Evolutionary conservation across 2,329 filamentous ascomycete species (phyloP), one percentile per base, ranked within the genome.

Genomic region (Coniochaeta sp.): DNA sequence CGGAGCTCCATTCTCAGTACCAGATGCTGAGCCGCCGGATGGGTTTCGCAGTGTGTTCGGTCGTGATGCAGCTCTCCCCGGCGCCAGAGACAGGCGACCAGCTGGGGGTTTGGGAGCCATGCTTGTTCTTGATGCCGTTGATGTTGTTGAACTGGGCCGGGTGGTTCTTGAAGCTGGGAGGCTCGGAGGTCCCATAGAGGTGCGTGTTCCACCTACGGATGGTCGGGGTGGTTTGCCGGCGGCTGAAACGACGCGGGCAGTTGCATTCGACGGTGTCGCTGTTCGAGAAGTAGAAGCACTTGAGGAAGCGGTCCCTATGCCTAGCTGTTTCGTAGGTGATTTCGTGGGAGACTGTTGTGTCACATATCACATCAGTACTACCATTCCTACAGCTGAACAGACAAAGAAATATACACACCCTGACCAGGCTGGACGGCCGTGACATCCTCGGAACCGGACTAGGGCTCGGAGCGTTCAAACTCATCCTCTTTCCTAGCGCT

Each of bases 311-410:
- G 82, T 74, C 32, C 67, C 75, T n/a, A n/a, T n/a, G n/a, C n/a
- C n/a, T 18, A 48, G 26, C 60, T 88, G 86, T 63, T 94, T 94
- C 3, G 86, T 89, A 1, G 89, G 89, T 1, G 87, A 91, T 61
- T 89, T 91, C 1, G 81, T 85, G 2, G 89, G 87, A 53, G 86
- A 90, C 83, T 91, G 62, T 28, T 24, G 31, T n/a, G n/a, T n/a
- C n/a, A n/a, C n/a, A 14, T 33, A 12, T 3, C 22, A 24, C 16
- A 27, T 33, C 30, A 33, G 18, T n/a, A 28, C 6, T n/a, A n/a
- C 3, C 45, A 9, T 13, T 27, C n/a, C 10, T n/a, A n/a, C n/a
- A 45, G 31, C 9, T 20, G 33, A n/a, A 13, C 38, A 28, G 38
- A 42, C 9, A 52, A 10, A 52, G 24, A 49, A 28, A n/a, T 28